These are phyloP conservation scores for Pythium dissotocum DNA, from an alignment of 352 stramenopile genomes.

Conservation along the genomic window DNA sequence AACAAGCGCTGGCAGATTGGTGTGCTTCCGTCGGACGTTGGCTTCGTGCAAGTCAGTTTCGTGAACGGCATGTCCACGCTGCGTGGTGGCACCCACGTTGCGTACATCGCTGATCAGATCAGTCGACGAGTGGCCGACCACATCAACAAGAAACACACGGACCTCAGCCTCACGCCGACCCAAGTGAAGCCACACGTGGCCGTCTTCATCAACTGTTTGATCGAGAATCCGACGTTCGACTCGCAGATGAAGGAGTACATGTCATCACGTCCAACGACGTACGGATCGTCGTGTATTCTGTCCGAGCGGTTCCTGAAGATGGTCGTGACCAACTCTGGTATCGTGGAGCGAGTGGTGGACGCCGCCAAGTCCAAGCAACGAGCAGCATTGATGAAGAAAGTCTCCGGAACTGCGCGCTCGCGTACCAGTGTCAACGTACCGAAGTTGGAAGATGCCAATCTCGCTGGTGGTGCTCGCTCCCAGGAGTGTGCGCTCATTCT, in stretches of 20 bases:
- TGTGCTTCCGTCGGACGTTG: conserved; percentile 87
- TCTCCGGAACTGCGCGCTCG: conserved; percentile 40
- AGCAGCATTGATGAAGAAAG: conserved; percentile 93
- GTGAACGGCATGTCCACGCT: conserved; percentile 98
- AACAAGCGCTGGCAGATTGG: conserved; percentile 97
- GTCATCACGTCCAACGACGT: conserved; percentile 88
- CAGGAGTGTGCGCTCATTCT: conserved; percentile 97
- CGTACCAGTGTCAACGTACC: conserved; percentile 92
- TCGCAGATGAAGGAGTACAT: conserved; percentile 99
- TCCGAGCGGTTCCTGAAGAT: conserved; percentile 95
- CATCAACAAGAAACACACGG: conserved; percentile 96
- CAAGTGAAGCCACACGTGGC: conserved; percentile 98
- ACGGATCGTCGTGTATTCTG: conserved; percentile 90
- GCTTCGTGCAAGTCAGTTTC: conserved; percentile 98
- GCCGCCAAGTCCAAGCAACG: conserved; percentile 94
- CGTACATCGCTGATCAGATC: conserved; percentile 85
- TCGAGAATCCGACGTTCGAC: conserved; percentile 99
- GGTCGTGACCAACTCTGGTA: conserved; percentile 93
- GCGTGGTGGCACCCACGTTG: conserved; percentile 96
- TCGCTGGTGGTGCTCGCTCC: conserved; percentile 90
- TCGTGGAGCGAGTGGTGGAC: conserved; percentile 94
- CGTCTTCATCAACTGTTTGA: conserved; percentile 98
- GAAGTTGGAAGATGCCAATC: conserved; percentile 99
- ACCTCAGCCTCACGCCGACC: conserved; percentile 89
- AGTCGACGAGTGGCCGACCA: conserved; percentile 91